Percentiles rank a stretch among this genome's conserved stretches.
These are phyloP conservation scores for Oryza glumipatula DNA, from an alignment of 176 grass and related monocot species.

Conservation along the genomic window DNA sequence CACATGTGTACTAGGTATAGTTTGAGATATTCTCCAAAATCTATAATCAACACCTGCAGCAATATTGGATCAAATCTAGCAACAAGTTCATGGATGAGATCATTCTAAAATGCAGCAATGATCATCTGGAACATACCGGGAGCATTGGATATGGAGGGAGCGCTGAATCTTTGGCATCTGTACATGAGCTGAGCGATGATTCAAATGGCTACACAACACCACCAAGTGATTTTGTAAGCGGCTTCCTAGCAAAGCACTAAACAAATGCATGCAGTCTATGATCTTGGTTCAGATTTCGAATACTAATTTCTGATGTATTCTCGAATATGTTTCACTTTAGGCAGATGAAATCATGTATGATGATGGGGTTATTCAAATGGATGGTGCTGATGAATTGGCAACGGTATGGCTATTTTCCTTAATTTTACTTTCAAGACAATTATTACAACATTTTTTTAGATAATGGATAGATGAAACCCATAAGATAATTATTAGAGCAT, in stretches of 20 bases:
- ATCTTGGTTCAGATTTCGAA: constrained; percentile 10
- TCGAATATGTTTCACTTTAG: constrained; percentile 45
- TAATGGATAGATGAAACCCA: no score
- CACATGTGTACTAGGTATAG: constrained; percentile 56
- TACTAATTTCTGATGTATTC: background rate
- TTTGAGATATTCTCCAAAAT: constrained; percentile 11
- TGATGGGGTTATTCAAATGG: constrained; percentile 25
- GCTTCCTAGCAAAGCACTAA: background rate
- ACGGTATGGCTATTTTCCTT: constrained; percentile 19
- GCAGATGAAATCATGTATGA: constrained; percentile 30
- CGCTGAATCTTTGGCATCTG: constrained; percentile 39
- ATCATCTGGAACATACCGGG: constrained; percentile 35
- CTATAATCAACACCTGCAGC: background rate
- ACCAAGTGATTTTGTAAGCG: constrained; percentile 46
- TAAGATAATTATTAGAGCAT: constrained; percentile 4
- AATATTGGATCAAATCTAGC: constrained; percentile 29
- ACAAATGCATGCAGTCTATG: background rate
- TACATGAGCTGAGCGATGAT: constrained; percentile 44
- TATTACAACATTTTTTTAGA: background rate
- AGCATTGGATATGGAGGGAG: constrained; percentile 45
- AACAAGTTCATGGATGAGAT: constrained; percentile 27
- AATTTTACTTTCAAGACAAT: constrained; percentile 6
- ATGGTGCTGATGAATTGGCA: constrained; percentile 36
- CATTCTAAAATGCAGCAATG: constrained; percentile 44
- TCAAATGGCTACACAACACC: constrained; percentile 47